Evolutionary conservation across 2,329 filamentous ascomycete genomes (phyloP), one percentile per base, ranked within the genome.

Genomic region (Juglanconis juglandina): DNA sequence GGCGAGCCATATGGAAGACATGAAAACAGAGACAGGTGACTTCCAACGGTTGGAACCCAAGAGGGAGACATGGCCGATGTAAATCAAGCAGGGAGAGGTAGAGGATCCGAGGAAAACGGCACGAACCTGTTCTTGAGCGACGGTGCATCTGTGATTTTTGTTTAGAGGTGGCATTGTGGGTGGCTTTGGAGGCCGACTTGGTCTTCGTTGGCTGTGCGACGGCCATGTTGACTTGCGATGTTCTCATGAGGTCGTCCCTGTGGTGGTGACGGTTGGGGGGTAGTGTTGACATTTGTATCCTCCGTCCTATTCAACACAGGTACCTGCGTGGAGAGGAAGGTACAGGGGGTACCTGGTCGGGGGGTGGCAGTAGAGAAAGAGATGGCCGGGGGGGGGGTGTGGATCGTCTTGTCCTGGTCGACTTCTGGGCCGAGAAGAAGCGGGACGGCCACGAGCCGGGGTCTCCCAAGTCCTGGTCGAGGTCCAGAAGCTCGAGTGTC

Each of bases 51-150:
- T 64, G 56, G 53, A 48, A 60, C 61, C 60, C 33, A 56, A 30
- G 8, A 44, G 44, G 34, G 50, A 47, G 33, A 39, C 17, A 42
- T 33, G 47, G 53, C 47, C 41, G 35, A 47, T 49, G 32, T 56
- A 46, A 58, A 51, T 52, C 34, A 24, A 37, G 32, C 35, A 53
- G 53, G 30, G 34, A 48, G 47, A 44, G 52, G 32, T 53, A 62
- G 51, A 63, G 44, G 63, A 62, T 58, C 62, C 62, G 63, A 58
- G 67, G 65, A 61, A 68, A 65, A 60, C 44, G 48, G 58, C 51
- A 85, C 89, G 72, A 84, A 96, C 93, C 93, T 86, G 92, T 96
- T 78, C 94, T 87, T 76, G 94, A 97, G 71, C 94, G 87, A 75
- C 92, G 88, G 77, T 97, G 94, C 87, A 95, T 92, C 81, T 96